Evolutionary conservation across 257 asterid species (phyloP), one percentile per base, ranked within the genome.

Genomic region (Eucommia ulmoides): DNA sequence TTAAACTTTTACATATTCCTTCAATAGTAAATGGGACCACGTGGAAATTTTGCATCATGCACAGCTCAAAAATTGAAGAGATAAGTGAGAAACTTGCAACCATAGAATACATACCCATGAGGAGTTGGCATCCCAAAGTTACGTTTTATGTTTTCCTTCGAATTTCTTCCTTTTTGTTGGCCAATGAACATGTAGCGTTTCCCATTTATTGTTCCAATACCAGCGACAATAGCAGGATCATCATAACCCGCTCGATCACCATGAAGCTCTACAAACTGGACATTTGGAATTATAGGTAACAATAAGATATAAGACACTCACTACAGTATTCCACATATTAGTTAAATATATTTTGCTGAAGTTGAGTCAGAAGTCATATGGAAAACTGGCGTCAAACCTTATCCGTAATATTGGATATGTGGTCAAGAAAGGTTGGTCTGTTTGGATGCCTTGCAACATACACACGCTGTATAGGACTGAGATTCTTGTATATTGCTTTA

Each of bases 111-210:
- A 56, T 78, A 87, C 96, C 96, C 96, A 63, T 87, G 96, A 49
- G 96, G 96, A 38, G 96, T 87, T 47, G 96, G 96, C 96, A 87
- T 87, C 68, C 94, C 96, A 67, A 87, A 83, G 82, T 87, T 87
- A 16, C 96, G 84, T 50, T 72, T 71, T 51, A 87, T 83, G 65
- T 83, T 87, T 71, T 87, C 96, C 74, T 87, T 87, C 16, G 94
- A 76, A 59, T 87, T 83, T 47, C 96, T 76, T 33, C 96, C 96
- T 56, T 87, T 87, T 63, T 83, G 96, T 46, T 86, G 94, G 58
- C 96, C 96, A 56, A 86, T 80, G 77, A 86, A 83, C 96, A 86
- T 86, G 71, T 78, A 86, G 61, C 76, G 64, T 73, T 67, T 74
- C 41, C 89, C 94, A 68, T 83, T 72, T 55, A 87, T 87, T 22